Evolutionary conservation across 345 rosid genomes (phyloP), one percentile per base, ranked within the genome.

Genomic region (Litchi chinensis): DNA sequence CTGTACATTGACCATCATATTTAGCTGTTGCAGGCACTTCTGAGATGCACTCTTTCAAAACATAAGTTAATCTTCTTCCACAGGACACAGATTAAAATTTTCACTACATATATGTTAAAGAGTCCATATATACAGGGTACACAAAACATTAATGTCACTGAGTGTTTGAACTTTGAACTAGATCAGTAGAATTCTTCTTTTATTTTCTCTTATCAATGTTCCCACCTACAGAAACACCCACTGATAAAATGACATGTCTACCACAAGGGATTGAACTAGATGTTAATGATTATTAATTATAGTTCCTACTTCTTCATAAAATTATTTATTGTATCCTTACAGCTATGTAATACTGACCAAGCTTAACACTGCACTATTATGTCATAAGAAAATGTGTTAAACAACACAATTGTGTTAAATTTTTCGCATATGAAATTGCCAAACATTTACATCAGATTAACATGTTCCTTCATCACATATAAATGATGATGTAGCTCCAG

Each of bases 1-100:
- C 98, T 93, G 82, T 69, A 82, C 32, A 68, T 56, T 76, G 76
- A 10, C 8, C 37, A 32, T 56, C 76, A 56, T 12, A 22, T 28
- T 80, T 41, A n/a, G 43, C 9, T 46, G 43, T 71, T 41, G 21
- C 74, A 63, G 26, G 24, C 43, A 63, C 63, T 39, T 74, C 44
- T 46, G n/a, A 13, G 63, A 68, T 28, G 62, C 62, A 18, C 5
- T 59, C 64, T 60, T 54, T 63, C 8, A 54, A 37, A 39, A 60
- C 6, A 44, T 32, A 18, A 16, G 8, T 1, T 32, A 37, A 6
- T 19, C 5, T 16, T 44, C 1, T 69, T 44, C 28, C 5, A 2
- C 24, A 32, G 43, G 11, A 8, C n/a, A 12, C 24, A 22, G 67
- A 60, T 62, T 7, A 41, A 59, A 21, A 41, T 60, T 12, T 39